A percentile compares a stretch with the other conserved stretches of the same genome.
Evolutionary conservation across 108 stramenopile genomes (phyloP).

Genomic region (Craspedostauros australis): DNA sequence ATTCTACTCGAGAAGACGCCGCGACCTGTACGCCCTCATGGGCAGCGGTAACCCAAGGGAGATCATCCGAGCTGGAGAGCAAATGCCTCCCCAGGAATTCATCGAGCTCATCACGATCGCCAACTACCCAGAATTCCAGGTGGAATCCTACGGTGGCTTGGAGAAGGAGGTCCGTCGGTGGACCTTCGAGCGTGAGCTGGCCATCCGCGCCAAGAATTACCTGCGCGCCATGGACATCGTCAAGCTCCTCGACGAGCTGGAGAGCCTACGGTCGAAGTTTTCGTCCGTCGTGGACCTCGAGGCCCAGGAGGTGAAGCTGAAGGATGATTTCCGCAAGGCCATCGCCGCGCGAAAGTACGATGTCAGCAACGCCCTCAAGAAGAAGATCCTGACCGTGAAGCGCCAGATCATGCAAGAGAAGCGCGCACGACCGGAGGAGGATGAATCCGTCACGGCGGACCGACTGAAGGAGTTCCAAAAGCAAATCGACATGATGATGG

Average conservation of each 20-base stretch:
- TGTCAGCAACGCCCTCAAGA: conserved; percentile 20
- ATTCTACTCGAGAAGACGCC: conserved; percentile 13
- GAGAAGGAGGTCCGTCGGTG: conserved; percentile 6
- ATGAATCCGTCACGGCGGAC: conserved; percentile 3
- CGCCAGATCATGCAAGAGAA: conserved; percentile 29
- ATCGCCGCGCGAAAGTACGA: conserved; percentile 24
- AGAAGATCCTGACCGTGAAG: conserved; percentile 24
- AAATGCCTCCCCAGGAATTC: conserved; percentile 24
- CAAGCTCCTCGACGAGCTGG: conserved; percentile 16
- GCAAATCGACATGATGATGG: conserved; percentile 29
- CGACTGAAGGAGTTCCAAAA: conserved; percentile 18
- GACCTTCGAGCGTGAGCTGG: conserved; percentile 3
- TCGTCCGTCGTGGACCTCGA: conserved; percentile 20
- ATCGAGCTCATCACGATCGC: conserved; percentile 27
- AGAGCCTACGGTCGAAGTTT: conserved; percentile 11
- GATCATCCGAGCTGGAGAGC: conserved; percentile 15
- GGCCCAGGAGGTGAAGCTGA: conserved; percentile 18
- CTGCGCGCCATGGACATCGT: conserved; percentile 23
- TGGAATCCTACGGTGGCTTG: conserved; percentile 18
- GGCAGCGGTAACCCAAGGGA: conserved; percentile 22
- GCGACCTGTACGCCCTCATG: conserved; percentile 12
- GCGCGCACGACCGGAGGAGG: conserved; percentile 1
- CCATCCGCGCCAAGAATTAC: conserved; percentile 16
- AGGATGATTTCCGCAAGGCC: conserved; percentile 5
- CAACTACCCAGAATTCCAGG: conserved; percentile 25